A percentile compares a stretch with the other conserved stretches of the same genome.
phyloP scores from a whole-genome alignment of 805 yeast species.

The Cyberlindnera misumaiensis region DNA sequence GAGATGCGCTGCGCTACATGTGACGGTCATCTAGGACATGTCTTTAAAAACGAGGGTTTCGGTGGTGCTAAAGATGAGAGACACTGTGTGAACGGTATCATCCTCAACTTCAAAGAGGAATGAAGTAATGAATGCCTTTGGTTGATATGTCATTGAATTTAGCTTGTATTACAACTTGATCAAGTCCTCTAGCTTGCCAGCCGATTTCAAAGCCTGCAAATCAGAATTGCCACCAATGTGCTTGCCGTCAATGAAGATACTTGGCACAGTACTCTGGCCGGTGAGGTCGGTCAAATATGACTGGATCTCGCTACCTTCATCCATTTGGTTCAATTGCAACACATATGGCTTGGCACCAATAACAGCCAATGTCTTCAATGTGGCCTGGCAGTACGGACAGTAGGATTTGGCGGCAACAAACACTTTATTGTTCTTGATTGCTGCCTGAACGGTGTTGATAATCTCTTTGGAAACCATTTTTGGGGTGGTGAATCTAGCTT shows the following conservation, averaged over 20 bases:
- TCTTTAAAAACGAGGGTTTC: conserved; percentile 91
- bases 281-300: conserved; percentile 68
- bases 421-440: conserved; percentile 59
- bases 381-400: conserved; percentile 58
- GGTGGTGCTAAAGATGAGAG: conserved; percentile 77
- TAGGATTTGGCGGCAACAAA: conserved; percentile 79
- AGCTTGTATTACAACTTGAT: conserved; percentile 11
- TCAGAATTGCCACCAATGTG: conserved; percentile 96
- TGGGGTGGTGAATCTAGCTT: conserved; percentile 2
- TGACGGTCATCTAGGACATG: conserved; percentile 94
- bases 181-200: conserved; percentile 48
- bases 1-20: conserved; percentile 88
- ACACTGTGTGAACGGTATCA: conserved; percentile 89
- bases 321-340: conserved; percentile 40
- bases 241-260: conserved; percentile 81
- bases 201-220: conserved; percentile 60
- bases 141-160: neutral
- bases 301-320: conserved; percentile 80
- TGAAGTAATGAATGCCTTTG: neutral
- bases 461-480: conserved; percentile 55
- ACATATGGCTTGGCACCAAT: conserved; percentile 39
- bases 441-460: conserved; percentile 48
- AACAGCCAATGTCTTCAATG: conserved; percentile 33
- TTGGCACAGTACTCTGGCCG: conserved; percentile 93
- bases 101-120: conserved; percentile 51